These are phyloP conservation scores for Tricholoma matsutake DNA, from an alignment of 768 basidiomycete species.

Conservation along the genomic window DNA sequence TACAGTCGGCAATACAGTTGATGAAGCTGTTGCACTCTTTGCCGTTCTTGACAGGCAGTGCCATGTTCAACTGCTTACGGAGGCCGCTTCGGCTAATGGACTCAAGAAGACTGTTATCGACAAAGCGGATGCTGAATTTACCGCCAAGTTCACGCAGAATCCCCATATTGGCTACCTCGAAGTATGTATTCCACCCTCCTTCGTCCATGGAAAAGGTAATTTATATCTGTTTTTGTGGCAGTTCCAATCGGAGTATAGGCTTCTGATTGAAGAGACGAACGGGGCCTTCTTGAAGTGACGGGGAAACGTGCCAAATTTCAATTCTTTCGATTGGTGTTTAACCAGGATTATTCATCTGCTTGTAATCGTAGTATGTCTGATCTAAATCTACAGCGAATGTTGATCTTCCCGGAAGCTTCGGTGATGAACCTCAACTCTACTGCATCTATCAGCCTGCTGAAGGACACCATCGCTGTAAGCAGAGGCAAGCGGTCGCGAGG, in stretches of 20 bases:
- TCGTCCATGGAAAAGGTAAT: neutral
- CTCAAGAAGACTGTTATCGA: slow-evolving; percentile 21
- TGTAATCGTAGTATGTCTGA: neutral
- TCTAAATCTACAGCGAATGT: neutral
- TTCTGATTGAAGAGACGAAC: slow-evolving; percentile 25
- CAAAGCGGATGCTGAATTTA: slow-evolving; percentile 23
- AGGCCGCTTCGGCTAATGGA: slow-evolving; percentile 34
- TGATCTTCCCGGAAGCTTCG: too few species aligned
- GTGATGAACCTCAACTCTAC: too few species aligned
- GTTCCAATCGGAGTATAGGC: slow-evolving; percentile 27
- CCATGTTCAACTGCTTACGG: slow-evolving; percentile 44
- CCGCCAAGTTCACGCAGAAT: slow-evolving; percentile 18
- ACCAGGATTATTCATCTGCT: neutral
- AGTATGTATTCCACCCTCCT: slow-evolving; percentile 8
- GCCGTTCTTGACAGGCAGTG: slow-evolving; percentile 43
- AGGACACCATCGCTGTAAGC: too few species aligned
- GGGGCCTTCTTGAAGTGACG: slow-evolving; percentile 23
- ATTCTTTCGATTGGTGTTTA: too few species aligned
- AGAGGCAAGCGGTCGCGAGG: too few species aligned
- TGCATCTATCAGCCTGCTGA: too few species aligned
- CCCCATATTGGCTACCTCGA: slow-evolving; percentile 15
- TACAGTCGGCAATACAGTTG: slow-evolving; percentile 37
- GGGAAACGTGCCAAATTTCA: too few species aligned
- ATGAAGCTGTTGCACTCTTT: slow-evolving; percentile 41
- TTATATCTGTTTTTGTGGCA: neutral